phyloP scores from a whole-genome alignment of 1,284 basidiomycete species.

The Mycosarcoma maydis region DNA sequence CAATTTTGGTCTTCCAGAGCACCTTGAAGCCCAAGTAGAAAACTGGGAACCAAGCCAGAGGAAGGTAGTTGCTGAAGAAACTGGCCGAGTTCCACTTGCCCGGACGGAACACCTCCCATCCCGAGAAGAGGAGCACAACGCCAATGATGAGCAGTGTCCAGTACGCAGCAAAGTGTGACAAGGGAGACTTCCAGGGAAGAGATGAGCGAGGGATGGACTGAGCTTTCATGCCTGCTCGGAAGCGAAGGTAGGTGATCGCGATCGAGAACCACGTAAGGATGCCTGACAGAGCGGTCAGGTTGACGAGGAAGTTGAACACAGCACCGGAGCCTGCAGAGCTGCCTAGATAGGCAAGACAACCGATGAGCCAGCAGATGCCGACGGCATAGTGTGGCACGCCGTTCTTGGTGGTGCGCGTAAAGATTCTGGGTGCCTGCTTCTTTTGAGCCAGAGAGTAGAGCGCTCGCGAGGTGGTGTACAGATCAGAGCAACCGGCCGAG shows the following conservation, averaged over 20 bases:
- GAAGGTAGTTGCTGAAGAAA: constrained; percentile 82
- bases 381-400: constrained; percentile 83
- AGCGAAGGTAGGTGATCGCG: constrained; percentile 78
- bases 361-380: constrained; percentile 75
- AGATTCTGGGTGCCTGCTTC: constrained; percentile 75
- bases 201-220: constrained; percentile 73
- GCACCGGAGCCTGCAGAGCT: constrained; percentile 61
- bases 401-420: constrained; percentile 74
- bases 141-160: constrained; percentile 40
- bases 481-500: constrained; percentile 83
- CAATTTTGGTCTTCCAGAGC: constrained; percentile 69
- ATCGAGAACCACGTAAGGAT: constrained; percentile 87
- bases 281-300: constrained; percentile 75
- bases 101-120: constrained; percentile 65
- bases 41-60: constrained; percentile 79
- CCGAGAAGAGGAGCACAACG: constrained; percentile 66
- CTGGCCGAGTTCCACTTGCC: constrained; percentile 68
- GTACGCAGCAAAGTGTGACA: constrained; percentile 64
- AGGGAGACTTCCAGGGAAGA: constrained; percentile 70
- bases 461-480: constrained; percentile 82
- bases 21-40: constrained; percentile 73
- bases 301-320: constrained; percentile 74
- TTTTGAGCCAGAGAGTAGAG: constrained; percentile 76
- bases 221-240: constrained; percentile 75
- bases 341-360: constrained; percentile 74